Evolutionary conservation across 176 grass and related monocot genomes (phyloP).

Genomic region (Microstegium vimineum): DNA sequence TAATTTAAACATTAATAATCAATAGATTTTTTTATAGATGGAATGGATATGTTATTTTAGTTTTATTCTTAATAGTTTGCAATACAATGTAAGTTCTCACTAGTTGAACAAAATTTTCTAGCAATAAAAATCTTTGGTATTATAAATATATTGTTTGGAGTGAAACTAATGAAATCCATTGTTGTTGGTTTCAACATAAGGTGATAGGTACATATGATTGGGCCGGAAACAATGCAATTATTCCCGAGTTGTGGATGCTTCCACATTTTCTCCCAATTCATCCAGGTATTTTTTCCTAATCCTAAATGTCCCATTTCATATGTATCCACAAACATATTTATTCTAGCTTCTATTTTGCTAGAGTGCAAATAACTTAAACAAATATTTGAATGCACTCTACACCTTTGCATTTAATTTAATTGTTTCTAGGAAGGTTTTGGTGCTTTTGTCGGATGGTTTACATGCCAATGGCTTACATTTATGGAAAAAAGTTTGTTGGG

Average conservation of each 20-base stretch:
- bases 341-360: background rate
- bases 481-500: slow-evolving; percentile 12
- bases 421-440: background rate
- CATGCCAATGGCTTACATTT: slow-evolving; percentile 14
- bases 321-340: background rate
- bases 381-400: background rate
- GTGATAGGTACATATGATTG: background rate
- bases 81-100: background rate
- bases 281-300: background rate
- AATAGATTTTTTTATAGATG: background rate
- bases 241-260: slow-evolving; percentile 14
- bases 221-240: background rate
- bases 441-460: slow-evolving; percentile 4
- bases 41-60: background rate
- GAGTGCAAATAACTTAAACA: background rate
- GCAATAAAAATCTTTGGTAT: background rate
- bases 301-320: background rate
- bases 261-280: background rate
- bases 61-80: background rate
- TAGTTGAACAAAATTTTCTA: background rate
- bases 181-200: background rate
- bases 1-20: background rate
- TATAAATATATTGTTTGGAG: background rate
- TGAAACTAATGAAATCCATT: background rate
- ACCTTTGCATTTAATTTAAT: background rate